Evolutionary conservation across 768 basidiomycete species (phyloP).

Genomic region (Chalciporus sphaerocephalus): DNA sequence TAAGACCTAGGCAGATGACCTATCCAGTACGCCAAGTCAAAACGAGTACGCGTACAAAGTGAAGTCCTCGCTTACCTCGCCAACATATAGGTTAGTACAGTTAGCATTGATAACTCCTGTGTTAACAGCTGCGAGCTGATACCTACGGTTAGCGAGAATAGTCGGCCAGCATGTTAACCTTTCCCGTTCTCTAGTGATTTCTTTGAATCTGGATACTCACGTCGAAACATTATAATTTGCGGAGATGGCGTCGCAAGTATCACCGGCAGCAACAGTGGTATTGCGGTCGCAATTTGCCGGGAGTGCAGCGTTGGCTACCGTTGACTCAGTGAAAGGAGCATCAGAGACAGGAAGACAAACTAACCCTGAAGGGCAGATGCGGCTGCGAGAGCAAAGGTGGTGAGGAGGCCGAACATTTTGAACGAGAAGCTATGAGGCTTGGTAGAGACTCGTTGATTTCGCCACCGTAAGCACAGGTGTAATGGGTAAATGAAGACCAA

Average conservation of each 20-base stretch:
- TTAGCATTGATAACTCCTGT: constrained; percentile 41
- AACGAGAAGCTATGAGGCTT: not conserved
- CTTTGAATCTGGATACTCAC: constrained; percentile 38
- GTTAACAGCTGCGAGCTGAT: constrained; percentile 57
- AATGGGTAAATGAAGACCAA: no score
- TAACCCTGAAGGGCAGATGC: constrained; percentile 14
- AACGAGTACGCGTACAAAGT: not conserved
- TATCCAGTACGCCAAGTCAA: constrained; percentile 14
- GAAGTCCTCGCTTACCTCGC: constrained; percentile 37
- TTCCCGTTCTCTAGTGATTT: no score
- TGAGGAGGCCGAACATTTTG: constrained; percentile 19
- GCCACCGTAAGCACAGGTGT: no score
- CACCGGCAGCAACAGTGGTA: constrained; percentile 53
- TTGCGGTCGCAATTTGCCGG: constrained; percentile 52
- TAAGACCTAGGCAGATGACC: constrained; percentile 53
- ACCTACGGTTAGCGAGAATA: constrained; percentile 29
- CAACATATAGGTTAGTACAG: constrained; percentile 55
- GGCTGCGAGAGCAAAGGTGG: constrained; percentile 15
- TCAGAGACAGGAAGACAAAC: not conserved
- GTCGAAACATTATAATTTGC: constrained; percentile 56
- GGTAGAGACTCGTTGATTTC: no score
- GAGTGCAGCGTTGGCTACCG: constrained; percentile 43
- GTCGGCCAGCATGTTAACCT: not conserved
- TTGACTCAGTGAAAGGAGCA: not conserved
- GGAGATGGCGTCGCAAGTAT: constrained; percentile 67